Conservation (phyloP, 768 basidiomycete genomes). For the Cystoderma amianthinum region DNA sequence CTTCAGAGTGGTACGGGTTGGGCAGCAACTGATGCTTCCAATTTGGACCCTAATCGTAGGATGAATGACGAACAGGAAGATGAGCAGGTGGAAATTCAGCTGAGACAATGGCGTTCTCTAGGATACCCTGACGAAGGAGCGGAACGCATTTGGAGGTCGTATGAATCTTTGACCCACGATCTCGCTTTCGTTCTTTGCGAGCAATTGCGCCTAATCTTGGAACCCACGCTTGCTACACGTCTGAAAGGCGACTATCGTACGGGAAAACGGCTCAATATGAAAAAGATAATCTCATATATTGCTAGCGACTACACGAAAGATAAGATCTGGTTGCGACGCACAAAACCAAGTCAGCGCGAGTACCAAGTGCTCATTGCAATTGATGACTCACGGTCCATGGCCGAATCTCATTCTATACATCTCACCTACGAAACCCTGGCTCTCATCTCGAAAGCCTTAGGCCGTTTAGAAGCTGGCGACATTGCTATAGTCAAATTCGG, state of each 20-base stretch:
- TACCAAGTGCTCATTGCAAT: slow-evolving; percentile 93
- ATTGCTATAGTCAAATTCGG: slow-evolving; percentile 90
- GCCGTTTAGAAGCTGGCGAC: slow-evolving; percentile 92
- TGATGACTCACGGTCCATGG: slow-evolving; percentile 97
- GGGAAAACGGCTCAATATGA: slow-evolving; percentile 97
- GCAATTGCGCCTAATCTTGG: slow-evolving; percentile 92
- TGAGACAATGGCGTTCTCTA: slow-evolving; percentile 54
- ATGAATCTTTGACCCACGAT: slow-evolving; percentile 86
- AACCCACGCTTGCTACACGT: slow-evolving; percentile 90
- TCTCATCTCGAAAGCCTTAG: slow-evolving; percentile 85
- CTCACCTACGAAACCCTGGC: slow-evolving; percentile 92
- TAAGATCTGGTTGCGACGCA: slow-evolving; percentile 96
- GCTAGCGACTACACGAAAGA: slow-evolving; percentile 99
- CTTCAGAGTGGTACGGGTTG: slow-evolving; percentile 21
- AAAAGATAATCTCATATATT: slow-evolving; percentile 96
- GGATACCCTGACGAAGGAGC: slow-evolving; percentile 51
- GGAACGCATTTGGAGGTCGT: slow-evolving; percentile 84
- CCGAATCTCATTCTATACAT: slow-evolving; percentile 86
- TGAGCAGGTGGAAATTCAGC: slow-evolving; percentile 34
- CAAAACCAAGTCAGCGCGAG: slow-evolving; percentile 88
- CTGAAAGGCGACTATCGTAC: slow-evolving; percentile 96
- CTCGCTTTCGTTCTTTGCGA: slow-evolving; percentile 91
- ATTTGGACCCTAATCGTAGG: slow-evolving; percentile 19
- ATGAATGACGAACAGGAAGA: slow-evolving; percentile 22
- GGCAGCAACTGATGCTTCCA: slow-evolving; percentile 11